Conservation (phyloP, 768 basidiomycete species). For the Leccinum boreale region DNA sequence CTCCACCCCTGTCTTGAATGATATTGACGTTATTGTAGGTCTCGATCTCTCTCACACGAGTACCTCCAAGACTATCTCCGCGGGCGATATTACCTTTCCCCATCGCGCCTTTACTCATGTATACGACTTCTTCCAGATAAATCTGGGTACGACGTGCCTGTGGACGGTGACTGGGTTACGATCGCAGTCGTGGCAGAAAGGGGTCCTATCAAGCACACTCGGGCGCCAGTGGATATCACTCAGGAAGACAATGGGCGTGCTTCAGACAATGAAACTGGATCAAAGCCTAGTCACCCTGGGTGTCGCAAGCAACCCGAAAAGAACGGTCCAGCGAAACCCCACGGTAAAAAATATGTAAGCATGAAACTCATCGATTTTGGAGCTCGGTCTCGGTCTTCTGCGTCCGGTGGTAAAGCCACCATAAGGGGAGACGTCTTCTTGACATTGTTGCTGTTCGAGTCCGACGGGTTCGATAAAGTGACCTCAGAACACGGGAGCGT, state of each 20-base stretch:
- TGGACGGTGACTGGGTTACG: slow-evolving; percentile 91
- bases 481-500: slow-evolving; percentile 48
- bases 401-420: slow-evolving; percentile 51
- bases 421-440: slow-evolving; percentile 83
- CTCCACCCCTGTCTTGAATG: background rate
- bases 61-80: slow-evolving; percentile 77
- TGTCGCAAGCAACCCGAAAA: slow-evolving; percentile 16
- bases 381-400: slow-evolving; percentile 52
- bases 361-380: slow-evolving; percentile 84
- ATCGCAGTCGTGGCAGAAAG: slow-evolving; percentile 95
- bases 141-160: slow-evolving; percentile 86
- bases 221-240: slow-evolving; percentile 55
- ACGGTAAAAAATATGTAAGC: slow-evolving; percentile 80
- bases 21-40: slow-evolving; percentile 42
- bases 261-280: slow-evolving; percentile 28
- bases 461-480: slow-evolving; percentile 65
- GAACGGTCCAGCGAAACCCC: slow-evolving; percentile 32
- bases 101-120: slow-evolving; percentile 85
- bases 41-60: slow-evolving; percentile 69
- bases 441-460: slow-evolving; percentile 83
- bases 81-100: slow-evolving; percentile 84
- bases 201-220: slow-evolving; percentile 70
- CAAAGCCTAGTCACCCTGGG: slow-evolving; percentile 3
- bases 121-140: slow-evolving; percentile 74
- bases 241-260: slow-evolving; percentile 43